Conservation (phyloP, 2,329 filamentous ascomycete species). For the Hortaea sp. region DNA sequence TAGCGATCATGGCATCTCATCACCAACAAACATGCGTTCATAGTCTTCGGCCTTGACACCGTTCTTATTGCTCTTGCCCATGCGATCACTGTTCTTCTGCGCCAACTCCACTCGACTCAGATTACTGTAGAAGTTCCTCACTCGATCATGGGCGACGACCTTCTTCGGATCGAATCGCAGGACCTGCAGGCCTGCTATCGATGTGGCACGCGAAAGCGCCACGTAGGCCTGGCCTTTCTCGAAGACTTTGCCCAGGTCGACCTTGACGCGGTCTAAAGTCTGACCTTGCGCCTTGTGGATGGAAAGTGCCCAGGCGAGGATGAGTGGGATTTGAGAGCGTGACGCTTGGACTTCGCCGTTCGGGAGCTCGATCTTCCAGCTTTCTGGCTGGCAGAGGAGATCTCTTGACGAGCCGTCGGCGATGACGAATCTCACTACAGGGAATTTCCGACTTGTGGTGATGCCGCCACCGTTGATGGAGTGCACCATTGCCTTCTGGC, state of each 20-base stretch:
- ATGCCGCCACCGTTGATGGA: constrained; percentile 25
- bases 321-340: constrained; percentile 65
- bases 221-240: constrained; percentile 98
- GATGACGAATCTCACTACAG: constrained; percentile 73
- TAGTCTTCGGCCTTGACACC: constrained; percentile 11
- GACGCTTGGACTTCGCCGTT: constrained; percentile 89
- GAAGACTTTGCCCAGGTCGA: constrained; percentile 84
- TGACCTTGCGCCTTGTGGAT: constrained; percentile 98
- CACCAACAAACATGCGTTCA: constrained; percentile 11
- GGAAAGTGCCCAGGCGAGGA: constrained; percentile 90
- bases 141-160: constrained; percentile 86
- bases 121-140: constrained; percentile 75
- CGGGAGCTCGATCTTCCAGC: constrained; percentile 96
- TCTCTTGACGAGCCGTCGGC: constrained; percentile 66
- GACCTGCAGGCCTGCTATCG: constrained; percentile 78
- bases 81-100: constrained; percentile 24
- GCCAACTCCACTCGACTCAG: constrained; percentile 58
- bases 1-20: not conserved
- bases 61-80: constrained; percentile 11
- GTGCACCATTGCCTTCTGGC: constrained; percentile 2
- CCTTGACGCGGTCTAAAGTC: constrained; percentile 85
- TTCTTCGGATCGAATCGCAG: constrained; percentile 78
- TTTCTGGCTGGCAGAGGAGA: constrained; percentile 74
- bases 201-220: constrained; percentile 84
- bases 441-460: constrained; percentile 53